A percentile compares a stretch with the other conserved stretches of the same genome.
These are phyloP conservation scores for Hypoxylon lenormandii DNA, from an alignment of 495 filamentous ascomycete genomes.

Conservation along the genomic window DNA sequence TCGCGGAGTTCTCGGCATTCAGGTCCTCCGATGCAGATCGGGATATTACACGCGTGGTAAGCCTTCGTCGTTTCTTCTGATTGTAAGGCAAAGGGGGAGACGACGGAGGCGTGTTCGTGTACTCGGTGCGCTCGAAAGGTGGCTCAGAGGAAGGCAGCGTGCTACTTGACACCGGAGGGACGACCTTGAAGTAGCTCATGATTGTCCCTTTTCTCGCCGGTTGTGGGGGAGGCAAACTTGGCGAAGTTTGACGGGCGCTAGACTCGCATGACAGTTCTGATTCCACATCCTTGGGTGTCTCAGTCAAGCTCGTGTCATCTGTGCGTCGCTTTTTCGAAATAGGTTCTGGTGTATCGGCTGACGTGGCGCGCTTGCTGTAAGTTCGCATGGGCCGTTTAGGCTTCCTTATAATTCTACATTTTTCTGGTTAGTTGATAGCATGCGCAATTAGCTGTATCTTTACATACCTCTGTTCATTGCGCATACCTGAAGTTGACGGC, in stretches of 20 bases:
- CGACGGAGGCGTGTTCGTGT: constrained; percentile 48
- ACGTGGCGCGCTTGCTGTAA: constrained; percentile 54
- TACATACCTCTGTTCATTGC: constrained; percentile 22
- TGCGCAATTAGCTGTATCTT: neutral
- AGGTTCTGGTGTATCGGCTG: constrained; percentile 29
- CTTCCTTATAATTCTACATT: constrained; percentile 4
- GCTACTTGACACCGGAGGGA: constrained; percentile 30
- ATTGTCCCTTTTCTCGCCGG: constrained; percentile 55
- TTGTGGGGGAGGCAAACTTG: constrained; percentile 18
- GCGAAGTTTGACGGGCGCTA: constrained; percentile 14
- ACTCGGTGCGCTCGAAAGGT: constrained; percentile 20
- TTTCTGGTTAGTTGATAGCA: neutral
- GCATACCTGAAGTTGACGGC: neutral
- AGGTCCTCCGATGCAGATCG: constrained; percentile 24
- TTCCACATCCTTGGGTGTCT: neutral
- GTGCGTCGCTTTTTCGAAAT: constrained; percentile 35
- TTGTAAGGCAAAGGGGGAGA: constrained; percentile 35
- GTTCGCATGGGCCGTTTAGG: constrained; percentile 58
- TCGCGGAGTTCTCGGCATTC: constrained; percentile 3
- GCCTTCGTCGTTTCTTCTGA: constrained; percentile 51
- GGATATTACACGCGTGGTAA: constrained; percentile 51
- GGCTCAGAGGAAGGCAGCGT: constrained; percentile 29
- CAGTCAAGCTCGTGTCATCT: constrained; percentile 8
- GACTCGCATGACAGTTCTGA: neutral
- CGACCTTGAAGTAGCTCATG: constrained; percentile 57